These are phyloP conservation scores for Xylariales sp. DNA, from an alignment of 2,329 filamentous ascomycete species.

Conservation along the genomic window DNA sequence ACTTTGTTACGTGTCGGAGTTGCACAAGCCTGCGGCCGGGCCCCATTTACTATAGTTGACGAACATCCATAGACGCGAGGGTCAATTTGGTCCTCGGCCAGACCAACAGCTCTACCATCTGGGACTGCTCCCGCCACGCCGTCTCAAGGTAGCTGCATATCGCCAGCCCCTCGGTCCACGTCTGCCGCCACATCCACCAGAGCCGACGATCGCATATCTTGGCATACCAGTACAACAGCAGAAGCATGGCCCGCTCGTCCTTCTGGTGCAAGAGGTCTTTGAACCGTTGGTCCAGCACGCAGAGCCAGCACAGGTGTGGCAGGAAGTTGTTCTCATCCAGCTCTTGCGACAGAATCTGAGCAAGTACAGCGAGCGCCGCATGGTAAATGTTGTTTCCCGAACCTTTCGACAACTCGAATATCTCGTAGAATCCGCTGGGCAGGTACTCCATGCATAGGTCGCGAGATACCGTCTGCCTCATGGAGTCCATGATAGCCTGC, in stretches of 20 bases:
- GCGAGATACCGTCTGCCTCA: background rate
- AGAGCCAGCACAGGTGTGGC: conserved; percentile 42
- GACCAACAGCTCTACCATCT: background rate
- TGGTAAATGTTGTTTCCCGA: background rate
- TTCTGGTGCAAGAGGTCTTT: conserved; percentile 40
- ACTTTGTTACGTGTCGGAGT: no score
- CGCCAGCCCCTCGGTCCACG: conserved; percentile 10
- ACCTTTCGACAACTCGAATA: background rate
- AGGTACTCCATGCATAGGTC: background rate
- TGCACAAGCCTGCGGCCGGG: no score
- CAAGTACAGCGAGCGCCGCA: conserved; percentile 17
- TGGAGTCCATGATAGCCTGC: conserved; percentile 18
- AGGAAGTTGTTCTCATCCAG: conserved; percentile 35
- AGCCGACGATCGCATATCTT: conserved; percentile 32
- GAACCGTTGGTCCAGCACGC: conserved; percentile 38
- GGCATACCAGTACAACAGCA: conserved; percentile 55
- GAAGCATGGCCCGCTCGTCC: conserved; percentile 47
- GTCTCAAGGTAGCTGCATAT: background rate
- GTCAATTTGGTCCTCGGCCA: background rate
- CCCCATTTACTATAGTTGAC: background rate
- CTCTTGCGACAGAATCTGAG: conserved; percentile 28
- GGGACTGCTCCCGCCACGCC: background rate
- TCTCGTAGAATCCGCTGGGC: background rate
- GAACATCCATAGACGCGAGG: background rate
- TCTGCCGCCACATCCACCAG: conserved; percentile 46